These are phyloP conservation scores for Amylocarpus encephaloides DNA, from an alignment of 2,329 filamentous ascomycete genomes.

Conservation along the genomic window DNA sequence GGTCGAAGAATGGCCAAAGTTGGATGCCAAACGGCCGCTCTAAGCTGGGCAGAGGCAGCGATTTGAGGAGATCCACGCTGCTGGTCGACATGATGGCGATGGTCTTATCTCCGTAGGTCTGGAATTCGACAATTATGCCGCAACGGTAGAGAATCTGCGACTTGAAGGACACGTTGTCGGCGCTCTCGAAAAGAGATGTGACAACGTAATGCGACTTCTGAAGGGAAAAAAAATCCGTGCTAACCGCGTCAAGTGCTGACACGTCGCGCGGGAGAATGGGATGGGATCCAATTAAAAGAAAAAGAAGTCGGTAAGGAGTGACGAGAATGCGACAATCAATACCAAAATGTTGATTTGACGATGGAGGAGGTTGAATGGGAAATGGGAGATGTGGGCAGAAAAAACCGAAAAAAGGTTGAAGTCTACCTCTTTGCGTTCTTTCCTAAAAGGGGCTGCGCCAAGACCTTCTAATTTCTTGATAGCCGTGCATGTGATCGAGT, in stretches of 20 bases:
- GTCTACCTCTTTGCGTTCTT: not conserved
- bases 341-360: conserved; percentile 12
- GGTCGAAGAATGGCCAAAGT: conserved; percentile 92
- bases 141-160: not conserved
- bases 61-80: conserved; percentile 35
- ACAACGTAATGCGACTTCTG: conserved; percentile 2
- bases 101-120: not conserved
- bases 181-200: conserved; percentile 3
- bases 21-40: conserved; percentile 88
- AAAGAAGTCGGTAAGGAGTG: conserved; percentile 35
- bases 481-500: too few relatives aligned
- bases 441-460: too few relatives aligned
- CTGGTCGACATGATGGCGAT: conserved; percentile 19
- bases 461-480: too few relatives aligned
- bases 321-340: conserved; percentile 29
- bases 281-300: conserved; percentile 11
- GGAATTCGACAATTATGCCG: not conserved
- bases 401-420: not conserved
- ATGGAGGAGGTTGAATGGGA: not conserved
- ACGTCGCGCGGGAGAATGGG: conserved; percentile 21
- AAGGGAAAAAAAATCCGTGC: not conserved
- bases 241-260: conserved; percentile 3
- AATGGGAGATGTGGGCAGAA: not conserved
- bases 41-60: conserved; percentile 67
- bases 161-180: conserved; percentile 6